Base-by-base conservation (phyloP, 176 grass and related monocot species). In the Rhynchospora tenuis region DNA sequence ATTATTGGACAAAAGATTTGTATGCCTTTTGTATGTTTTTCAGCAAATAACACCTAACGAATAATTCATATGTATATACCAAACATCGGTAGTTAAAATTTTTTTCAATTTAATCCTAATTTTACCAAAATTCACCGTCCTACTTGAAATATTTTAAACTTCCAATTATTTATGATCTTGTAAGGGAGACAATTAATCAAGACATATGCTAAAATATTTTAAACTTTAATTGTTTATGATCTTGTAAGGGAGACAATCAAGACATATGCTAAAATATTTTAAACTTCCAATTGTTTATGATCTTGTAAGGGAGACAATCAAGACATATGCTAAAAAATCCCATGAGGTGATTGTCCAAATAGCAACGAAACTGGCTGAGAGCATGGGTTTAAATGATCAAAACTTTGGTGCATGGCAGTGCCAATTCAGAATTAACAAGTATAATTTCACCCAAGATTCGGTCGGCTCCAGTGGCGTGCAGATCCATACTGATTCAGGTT, bases 401-500 rank as follows among this genome's bases (percentile, higher is more conserved):
- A 43, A 81, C 78, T 94, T 94, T 83, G 29, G 28, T 14, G 89
- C 91, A 12, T 94, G 92, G 92, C 80, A 87, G 61, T 94, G 87
- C 85, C 85, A 90, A 81, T 94, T 91, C 73, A 87, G 87, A 42
- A 86, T 91, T 50, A 94, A 94, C 89, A 54, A 81, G 86, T 91
- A 94, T 87, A 91, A 90, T 81, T 94, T 89, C 87, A 86, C 85
- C 9, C 7, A 81, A 6, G 89, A 79, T 17, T 78, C 89, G 12
- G 89, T 94, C 19, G 92, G 89, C 1, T 88, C 68, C 63, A 55
- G 71, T 2, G 92, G 89, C 51, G 89, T 91, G 81, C 89, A 91
- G 83, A 67, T 91, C 72, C 92, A 94, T 84, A 94, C 92, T 11
- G 92, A 91, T 56, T 90, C 89, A 11, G 83, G 90, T 44, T 94